Base-by-base conservation (phyloP, 2,329 filamentous ascomycete species). In the Exophiala xenobiotica region DNA sequence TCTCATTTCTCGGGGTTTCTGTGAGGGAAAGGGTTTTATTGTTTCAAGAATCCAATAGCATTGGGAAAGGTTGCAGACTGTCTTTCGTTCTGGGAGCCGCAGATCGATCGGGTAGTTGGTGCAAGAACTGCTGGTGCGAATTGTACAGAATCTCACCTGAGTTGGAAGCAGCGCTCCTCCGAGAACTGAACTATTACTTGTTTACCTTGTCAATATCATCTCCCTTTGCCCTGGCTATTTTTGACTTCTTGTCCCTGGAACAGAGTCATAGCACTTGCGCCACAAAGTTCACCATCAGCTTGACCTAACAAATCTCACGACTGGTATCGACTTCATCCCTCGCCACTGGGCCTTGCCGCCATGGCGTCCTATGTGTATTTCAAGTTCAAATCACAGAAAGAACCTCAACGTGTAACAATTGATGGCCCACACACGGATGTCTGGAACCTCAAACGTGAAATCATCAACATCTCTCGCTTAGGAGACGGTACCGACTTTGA, bases 371-470 rank as follows among this genome's bases (percentile, higher is more conserved):
- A 91, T 61, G 93, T 99, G 68, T 97, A 96, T 75, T 99, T 96
- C 88, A 96, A 96, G 76, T 99, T 99, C 85, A 97, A 96, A 76
- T 97, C 92, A 63, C 90, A 95, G 69, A 96, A 90, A 76, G 93
- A 97, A 68, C 89, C 90, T 54, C 90, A 90, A 51, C 85, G 91
- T 67, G 90, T 99, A 65, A 88, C 91, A 67, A 97, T 99, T 71
- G 92, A 99, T 73, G 93, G 93, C 68, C 96, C 92, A 64, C 90
- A 90, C 72, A 95, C 97, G 68, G 96, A 92, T 56, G 93, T 97
- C 59, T 99, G 97, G 74, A 95, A 99, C 69, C 80, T 99, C 68
- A 99, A 99, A 77, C 88, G 92, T 76, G 93, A 97, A 74, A 99
- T 99, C 67, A 99, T 99, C 76, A 85, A 82, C 70, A 88, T 92